phyloP scores from a whole-genome alignment of 2,329 filamentous ascomycete genomes.

The Triangularia setosa region DNA sequence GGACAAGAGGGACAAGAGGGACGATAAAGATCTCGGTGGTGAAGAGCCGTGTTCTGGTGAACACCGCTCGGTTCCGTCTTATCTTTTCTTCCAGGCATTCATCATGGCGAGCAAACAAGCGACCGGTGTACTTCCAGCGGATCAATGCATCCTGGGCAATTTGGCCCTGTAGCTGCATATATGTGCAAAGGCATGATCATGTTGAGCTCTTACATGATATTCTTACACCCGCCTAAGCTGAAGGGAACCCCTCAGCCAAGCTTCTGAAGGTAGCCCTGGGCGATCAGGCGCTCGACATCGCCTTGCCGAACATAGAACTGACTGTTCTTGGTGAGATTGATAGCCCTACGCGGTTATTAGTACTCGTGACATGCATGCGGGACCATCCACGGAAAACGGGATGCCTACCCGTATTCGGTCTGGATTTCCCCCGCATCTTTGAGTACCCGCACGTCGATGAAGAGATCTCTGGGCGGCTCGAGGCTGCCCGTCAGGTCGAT shows the following conservation, averaged over 20 bases:
- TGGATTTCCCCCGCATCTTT: slow-evolving; percentile 98
- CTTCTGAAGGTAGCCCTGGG: slow-evolving; percentile 91
- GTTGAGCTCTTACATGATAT: neutral
- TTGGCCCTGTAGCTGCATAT: neutral
- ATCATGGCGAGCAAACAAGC: neutral
- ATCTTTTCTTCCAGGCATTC: neutral
- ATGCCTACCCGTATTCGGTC: slow-evolving; percentile 88
- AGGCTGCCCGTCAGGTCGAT: slow-evolving; percentile 91
- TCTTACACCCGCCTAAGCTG: neutral
- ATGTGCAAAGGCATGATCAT: neutral
- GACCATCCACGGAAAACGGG: neutral
- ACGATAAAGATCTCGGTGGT: neutral
- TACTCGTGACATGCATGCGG: neutral
- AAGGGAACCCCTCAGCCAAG: slow-evolving; percentile 58
- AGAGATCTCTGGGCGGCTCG: slow-evolving; percentile 90
- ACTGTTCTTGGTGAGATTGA: slow-evolving; percentile 95
- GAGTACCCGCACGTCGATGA: slow-evolving; percentile 92
- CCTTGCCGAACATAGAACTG: slow-evolving; percentile 96
- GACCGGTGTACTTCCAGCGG: neutral
- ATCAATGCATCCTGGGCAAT: neutral
- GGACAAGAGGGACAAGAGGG: neutral
- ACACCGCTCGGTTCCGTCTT: neutral
- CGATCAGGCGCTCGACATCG: slow-evolving; percentile 90
- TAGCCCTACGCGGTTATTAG: slow-evolving; percentile 58
- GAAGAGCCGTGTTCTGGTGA: neutral